Conservation (phyloP, 768 basidiomycete species). For the Auricularia cornea region DNA sequence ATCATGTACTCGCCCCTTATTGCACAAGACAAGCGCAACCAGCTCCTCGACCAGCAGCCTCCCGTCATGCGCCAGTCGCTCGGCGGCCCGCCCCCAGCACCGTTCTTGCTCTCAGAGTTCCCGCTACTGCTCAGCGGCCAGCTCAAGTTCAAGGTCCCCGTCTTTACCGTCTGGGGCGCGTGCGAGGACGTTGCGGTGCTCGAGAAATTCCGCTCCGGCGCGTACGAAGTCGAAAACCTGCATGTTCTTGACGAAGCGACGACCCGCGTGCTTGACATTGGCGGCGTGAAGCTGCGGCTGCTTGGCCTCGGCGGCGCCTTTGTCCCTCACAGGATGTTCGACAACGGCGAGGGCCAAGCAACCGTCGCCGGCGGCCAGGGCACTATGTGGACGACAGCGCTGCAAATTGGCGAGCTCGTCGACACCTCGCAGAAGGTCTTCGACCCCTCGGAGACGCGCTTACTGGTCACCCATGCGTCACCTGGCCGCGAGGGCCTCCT, state of each 20-base stretch:
- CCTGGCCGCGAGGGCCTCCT: slow-evolving; percentile 91
- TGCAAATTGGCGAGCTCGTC: slow-evolving; percentile 96
- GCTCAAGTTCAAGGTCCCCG: slow-evolving; percentile 84
- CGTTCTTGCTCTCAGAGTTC: slow-evolving; percentile 76
- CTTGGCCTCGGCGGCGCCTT: slow-evolving; percentile 96
- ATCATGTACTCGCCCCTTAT: slow-evolving; percentile 95
- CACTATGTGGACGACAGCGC: slow-evolving; percentile 97
- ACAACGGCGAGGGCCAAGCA: slow-evolving; percentile 86
- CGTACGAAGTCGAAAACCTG: slow-evolving; percentile 82
- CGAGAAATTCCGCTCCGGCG: slow-evolving; percentile 82
- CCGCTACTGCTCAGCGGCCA: slow-evolving; percentile 84
- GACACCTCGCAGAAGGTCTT: slow-evolving; percentile 94
- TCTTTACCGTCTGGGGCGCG: slow-evolving; percentile 95
- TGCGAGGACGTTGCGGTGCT: slow-evolving; percentile 92
- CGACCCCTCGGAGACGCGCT: slow-evolving; percentile 87
- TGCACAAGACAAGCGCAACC: slow-evolving; percentile 67
- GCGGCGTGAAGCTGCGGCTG: slow-evolving; percentile 86
- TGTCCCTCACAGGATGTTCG: slow-evolving; percentile 90
- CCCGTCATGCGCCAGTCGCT: slow-evolving; percentile 63
- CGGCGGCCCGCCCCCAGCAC: slow-evolving; percentile 40
- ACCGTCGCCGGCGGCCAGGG: slow-evolving; percentile 99
- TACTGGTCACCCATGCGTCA: slow-evolving; percentile 87
- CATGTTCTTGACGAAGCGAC: slow-evolving; percentile 92
- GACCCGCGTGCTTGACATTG: slow-evolving; percentile 84
- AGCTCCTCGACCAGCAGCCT: slow-evolving; percentile 67